Percentiles rank a stretch among this genome's conserved stretches.
These are phyloP conservation scores for Cocos nucifera DNA, from an alignment of 176 grass and related monocot genomes.

Conservation along the genomic window DNA sequence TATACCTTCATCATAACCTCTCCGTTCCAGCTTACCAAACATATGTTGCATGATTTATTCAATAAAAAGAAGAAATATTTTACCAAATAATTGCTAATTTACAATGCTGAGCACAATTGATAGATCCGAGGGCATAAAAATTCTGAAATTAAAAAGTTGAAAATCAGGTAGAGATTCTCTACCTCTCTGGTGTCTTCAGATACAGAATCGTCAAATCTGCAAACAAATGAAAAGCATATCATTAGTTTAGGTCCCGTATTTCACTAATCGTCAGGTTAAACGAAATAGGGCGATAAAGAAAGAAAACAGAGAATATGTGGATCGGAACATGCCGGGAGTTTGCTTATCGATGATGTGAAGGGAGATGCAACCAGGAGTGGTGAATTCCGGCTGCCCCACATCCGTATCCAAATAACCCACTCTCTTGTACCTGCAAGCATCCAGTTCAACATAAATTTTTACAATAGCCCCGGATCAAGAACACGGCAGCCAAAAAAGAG, in stretches of 20 bases:
- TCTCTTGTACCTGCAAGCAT: conserved; percentile 41
- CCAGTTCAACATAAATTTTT: not conserved
- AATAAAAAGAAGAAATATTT: not conserved
- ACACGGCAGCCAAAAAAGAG: no score
- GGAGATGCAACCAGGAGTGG: conserved; percentile 53
- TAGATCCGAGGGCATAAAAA: no score
- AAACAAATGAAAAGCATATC: conserved; percentile 13
- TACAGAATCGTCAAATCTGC: conserved; percentile 56
- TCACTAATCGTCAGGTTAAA: not conserved
- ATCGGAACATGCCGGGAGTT: conserved; percentile 24
- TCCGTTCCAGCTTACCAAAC: not conserved
- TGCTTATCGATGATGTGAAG: conserved; percentile 62
- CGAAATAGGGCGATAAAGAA: not conserved
- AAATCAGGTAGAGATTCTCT: not conserved
- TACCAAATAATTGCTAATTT: not conserved
- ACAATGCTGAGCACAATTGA: not conserved
- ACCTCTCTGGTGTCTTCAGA: conserved; percentile 58
- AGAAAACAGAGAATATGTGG: no score
- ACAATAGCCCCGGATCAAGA: no score
- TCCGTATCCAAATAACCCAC: conserved; percentile 69
- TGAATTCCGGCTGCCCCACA: conserved; percentile 80
- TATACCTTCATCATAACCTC: no score
- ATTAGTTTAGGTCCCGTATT: conserved; percentile 2
- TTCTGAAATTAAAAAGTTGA: not conserved
- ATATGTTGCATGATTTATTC: not conserved